Evolutionary conservation across 306 rosid genomes (phyloP), one percentile per base, ranked within the genome.

Genomic region (Vigna trinervia): DNA sequence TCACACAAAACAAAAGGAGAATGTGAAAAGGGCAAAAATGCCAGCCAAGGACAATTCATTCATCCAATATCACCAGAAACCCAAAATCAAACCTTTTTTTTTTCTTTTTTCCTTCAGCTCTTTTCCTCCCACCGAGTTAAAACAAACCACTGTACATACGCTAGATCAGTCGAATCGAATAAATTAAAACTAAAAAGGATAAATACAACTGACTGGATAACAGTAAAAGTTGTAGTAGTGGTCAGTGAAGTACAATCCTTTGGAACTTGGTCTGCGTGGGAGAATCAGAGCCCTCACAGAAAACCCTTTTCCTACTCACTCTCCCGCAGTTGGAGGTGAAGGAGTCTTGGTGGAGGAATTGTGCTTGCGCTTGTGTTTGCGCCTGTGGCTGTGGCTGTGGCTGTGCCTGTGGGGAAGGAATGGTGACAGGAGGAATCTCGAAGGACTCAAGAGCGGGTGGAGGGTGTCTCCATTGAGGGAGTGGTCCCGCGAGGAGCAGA

Each of bases 381-480:
- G 46, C 3, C 19, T 26, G 28, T 26, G 4, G 5, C 5, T 26
- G 28, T 26, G 28, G 2, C 28, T 17, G 60, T 26, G 28, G 2
- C 28, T 17, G 60, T 54, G 82, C 12, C 46, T 41, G 73, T 2
- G 41, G 83, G 0, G 47, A 87, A 19, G 97, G 91, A 78, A 92
- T 88, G 43, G 97, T 89, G 46, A 95, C 96, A 1, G 97, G 98
- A 0, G 97, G 99, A 78, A 95, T 95, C 78, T 95, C 89, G 53
- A 86, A 92, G 46, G 99, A 86, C 76, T 95, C 94, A 1, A 95
- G 89, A 5, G 99, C 96, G 0, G 99, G 99, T 3, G 99, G 99
- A 3, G 99, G 99, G 82, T 95, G 99, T 74, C 97, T 90, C 99
- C 99, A 95, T 63, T 95, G 97, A 59, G 99, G 99, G 23, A 95